Conservation (phyloP, 1,284 basidiomycete species). For the Vanrija humicola region DNA sequence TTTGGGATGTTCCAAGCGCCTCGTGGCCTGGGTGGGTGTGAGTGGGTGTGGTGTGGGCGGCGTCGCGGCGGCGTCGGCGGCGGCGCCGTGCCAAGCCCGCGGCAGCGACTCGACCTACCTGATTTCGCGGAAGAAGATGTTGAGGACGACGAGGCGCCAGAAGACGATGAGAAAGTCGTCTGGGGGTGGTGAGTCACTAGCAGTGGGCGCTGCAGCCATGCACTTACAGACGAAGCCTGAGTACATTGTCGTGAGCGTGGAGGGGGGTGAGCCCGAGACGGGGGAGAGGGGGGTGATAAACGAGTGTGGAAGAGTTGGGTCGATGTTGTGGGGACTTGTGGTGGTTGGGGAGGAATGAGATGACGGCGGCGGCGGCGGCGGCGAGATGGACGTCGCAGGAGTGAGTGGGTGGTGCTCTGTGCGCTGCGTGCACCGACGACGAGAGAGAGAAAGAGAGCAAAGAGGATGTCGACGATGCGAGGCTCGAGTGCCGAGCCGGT, state of each 20-base stretch:
- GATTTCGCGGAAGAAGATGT: slow-evolving; percentile 97
- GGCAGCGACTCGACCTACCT: slow-evolving; percentile 52
- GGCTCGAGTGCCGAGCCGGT: too few species aligned
- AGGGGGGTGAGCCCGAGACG: background rate
- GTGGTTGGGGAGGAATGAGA: too few species aligned
- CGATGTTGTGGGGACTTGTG: background rate
- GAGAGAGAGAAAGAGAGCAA: too few species aligned
- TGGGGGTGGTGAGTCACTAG: slow-evolving; percentile 12
- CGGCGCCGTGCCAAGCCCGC: too few species aligned
- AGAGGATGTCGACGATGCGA: too few species aligned
- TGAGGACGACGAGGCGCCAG: slow-evolving; percentile 70
- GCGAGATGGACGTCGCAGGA: too few species aligned
- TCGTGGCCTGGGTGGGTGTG: slow-evolving; percentile 56
- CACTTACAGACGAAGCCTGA: slow-evolving; percentile 36
- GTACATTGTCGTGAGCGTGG: slow-evolving; percentile 21
- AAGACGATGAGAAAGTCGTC: slow-evolving; percentile 47
- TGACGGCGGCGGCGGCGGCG: too few species aligned
- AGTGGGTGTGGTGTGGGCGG: background rate
- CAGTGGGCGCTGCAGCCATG: background rate
- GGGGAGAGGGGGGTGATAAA: background rate
- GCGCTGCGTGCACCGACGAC: too few species aligned
- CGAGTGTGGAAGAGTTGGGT: background rate
- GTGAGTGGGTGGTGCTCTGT: too few species aligned
- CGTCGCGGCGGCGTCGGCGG: background rate
- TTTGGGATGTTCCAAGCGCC: slow-evolving; percentile 92